Conservation (phyloP, 768 basidiomycete genomes). For the Tulasnella sp. region DNA sequence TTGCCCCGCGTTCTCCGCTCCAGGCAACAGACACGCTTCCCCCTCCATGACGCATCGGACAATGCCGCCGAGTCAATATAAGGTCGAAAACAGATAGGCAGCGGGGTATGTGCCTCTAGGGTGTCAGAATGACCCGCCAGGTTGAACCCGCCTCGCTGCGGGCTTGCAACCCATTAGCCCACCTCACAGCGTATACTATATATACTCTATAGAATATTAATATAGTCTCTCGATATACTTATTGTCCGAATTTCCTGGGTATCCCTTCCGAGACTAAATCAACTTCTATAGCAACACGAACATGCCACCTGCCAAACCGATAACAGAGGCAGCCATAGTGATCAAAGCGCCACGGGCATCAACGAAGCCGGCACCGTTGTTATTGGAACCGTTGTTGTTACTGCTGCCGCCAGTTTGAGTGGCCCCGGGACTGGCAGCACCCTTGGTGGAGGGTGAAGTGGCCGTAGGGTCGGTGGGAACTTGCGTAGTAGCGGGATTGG, state of each 20-base stretch:
- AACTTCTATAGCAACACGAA: constrained; percentile 6
- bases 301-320: constrained; percentile 18
- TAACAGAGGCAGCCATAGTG: not conserved
- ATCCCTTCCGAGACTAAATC: constrained; percentile 95
- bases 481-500: constrained; percentile 41
- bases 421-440: not conserved
- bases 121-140: too few relatives aligned
- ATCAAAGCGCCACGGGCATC: too few relatives aligned
- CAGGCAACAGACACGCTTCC: too few relatives aligned
- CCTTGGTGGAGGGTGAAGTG: not conserved
- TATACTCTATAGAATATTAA: constrained; percentile 48
- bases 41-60: too few relatives aligned
- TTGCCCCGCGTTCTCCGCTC: too few relatives aligned
- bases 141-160: too few relatives aligned
- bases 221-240: constrained; percentile 78
- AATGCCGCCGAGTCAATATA: too few relatives aligned
- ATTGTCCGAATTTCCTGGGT: constrained; percentile 87
- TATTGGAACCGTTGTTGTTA: not conserved
- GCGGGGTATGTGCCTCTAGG: too few relatives aligned
- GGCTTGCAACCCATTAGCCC: too few relatives aligned
- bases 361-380: too few relatives aligned
- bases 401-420: not conserved
- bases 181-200: too few relatives aligned
- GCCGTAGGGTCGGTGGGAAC: constrained; percentile 7
- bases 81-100: too few relatives aligned